These are phyloP conservation scores for Cladorrhinum sp. DNA, from an alignment of 2,329 filamentous ascomycete species.

Conservation along the genomic window DNA sequence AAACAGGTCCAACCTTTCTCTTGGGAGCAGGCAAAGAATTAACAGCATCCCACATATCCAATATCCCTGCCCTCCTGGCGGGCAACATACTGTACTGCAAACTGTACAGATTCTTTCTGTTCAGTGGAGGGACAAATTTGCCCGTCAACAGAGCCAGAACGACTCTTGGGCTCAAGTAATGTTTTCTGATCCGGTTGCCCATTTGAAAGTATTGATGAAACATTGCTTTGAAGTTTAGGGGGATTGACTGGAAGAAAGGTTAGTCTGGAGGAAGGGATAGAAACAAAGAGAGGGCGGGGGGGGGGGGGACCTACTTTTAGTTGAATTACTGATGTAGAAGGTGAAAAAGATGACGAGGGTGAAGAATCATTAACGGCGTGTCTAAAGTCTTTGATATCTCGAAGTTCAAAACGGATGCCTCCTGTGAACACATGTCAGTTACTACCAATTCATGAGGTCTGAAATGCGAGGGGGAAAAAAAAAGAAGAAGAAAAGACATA, in stretches of 20 bases:
- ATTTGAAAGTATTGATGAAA: conserved; percentile 98
- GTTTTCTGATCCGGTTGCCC: conserved; percentile 84
- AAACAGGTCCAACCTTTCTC: conserved; percentile 41
- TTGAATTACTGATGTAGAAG: conserved; percentile 77
- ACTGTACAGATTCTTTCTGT: conserved; percentile 90
- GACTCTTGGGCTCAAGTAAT: conserved; percentile 88
- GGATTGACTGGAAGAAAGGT: conserved; percentile 63
- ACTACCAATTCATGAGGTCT: neutral
- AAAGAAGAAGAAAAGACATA: conserved; percentile 35
- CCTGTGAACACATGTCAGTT: conserved; percentile 43
- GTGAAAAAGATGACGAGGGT: conserved; percentile 44
- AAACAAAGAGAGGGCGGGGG: conserved; percentile 1
- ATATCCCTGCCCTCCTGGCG: conserved; percentile 71
- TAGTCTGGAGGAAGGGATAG: conserved; percentile 7
- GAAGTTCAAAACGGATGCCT: conserved; percentile 86
- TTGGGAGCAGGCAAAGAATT: conserved; percentile 46
- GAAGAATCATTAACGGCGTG: conserved; percentile 42
- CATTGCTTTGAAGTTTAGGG: conserved; percentile 86
- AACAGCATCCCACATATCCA: conserved; percentile 79
- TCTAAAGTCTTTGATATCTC: conserved; percentile 62
- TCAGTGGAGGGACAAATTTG: conserved; percentile 90
- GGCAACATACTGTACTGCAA: conserved; percentile 98
- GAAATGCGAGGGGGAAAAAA: neutral
- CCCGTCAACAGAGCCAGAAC: conserved; percentile 85
- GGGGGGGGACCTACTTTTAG: conserved; percentile 63